phyloP scores from a whole-genome alignment of 148 eudicot species.

The Oxyria digyna region DNA sequence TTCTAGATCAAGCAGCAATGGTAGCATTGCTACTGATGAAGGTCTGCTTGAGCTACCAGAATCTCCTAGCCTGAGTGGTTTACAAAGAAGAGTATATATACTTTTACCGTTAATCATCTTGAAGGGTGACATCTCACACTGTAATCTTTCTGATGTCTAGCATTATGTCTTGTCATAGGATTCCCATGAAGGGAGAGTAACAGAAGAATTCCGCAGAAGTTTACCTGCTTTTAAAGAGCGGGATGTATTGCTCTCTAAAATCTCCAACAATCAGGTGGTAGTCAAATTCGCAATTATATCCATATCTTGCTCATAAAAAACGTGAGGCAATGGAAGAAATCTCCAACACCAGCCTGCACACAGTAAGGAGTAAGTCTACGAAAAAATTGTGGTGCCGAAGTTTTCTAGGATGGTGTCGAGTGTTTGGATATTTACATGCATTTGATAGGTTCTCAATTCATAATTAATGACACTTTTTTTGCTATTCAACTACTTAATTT shows the following conservation, averaged over 20 bases:
- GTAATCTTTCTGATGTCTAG: slow-evolving; percentile 9
- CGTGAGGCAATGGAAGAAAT: too few species aligned
- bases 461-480: too few species aligned
- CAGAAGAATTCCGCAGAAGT: slow-evolving; percentile 65
- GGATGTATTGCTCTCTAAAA: slow-evolving; percentile 61
- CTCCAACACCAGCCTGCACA: too few species aligned
- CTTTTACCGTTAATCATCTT: not conserved
- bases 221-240: slow-evolving; percentile 92
- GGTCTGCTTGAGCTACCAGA: slow-evolving; percentile 89
- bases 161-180: slow-evolving; percentile 31
- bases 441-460: too few species aligned
- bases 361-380: too few species aligned
- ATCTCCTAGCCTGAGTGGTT: slow-evolving; percentile 40
- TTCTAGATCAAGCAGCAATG: slow-evolving; percentile 71
- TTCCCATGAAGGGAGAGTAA: slow-evolving; percentile 68
- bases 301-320: not conserved
- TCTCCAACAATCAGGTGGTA: slow-evolving; percentile 47
- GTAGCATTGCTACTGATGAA: slow-evolving; percentile 71
- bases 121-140: not conserved
- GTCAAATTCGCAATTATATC: not conserved
- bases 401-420: too few species aligned
- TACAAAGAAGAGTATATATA: slow-evolving; percentile 39
- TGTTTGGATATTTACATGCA: too few species aligned
- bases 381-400: too few species aligned
- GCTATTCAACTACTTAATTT: too few species aligned